phyloP scores from a whole-genome alignment of 495 filamentous ascomycete species.

The Podospora appendiculata region DNA sequence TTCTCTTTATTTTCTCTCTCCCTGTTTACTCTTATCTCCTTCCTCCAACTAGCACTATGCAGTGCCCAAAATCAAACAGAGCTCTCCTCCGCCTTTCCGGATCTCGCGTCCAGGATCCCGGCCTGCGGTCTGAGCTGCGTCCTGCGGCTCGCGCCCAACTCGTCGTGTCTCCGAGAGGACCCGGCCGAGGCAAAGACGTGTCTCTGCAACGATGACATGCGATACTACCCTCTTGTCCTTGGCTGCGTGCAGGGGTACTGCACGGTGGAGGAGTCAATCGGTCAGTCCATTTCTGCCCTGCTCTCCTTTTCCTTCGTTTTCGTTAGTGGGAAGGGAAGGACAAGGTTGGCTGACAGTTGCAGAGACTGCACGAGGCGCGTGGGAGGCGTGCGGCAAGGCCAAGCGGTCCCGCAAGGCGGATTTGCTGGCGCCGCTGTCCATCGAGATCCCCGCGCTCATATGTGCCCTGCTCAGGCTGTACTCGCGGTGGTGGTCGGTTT shows the following conservation, averaged over 20 bases:
- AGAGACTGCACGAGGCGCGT: conserved; percentile 13
- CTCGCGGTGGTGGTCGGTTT: conserved; percentile 10
- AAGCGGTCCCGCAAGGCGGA: conserved; percentile 9
- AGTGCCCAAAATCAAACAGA: too few species aligned
- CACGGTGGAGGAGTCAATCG: conserved; percentile 7
- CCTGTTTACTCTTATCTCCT: too few species aligned
- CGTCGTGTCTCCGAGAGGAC: background rate
- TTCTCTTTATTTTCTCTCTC: too few species aligned
- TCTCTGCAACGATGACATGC: conserved; percentile 2
- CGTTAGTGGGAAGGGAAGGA: background rate
- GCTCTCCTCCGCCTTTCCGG: too few species aligned
- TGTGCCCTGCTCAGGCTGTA: conserved; percentile 12
- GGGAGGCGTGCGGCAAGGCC: conserved; percentile 13
- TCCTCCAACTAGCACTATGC: too few species aligned
- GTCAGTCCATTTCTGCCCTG: background rate
- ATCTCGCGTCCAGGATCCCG: background rate
- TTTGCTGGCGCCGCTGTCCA: conserved; percentile 4
- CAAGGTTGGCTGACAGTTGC: background rate
- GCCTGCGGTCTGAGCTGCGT: conserved; percentile 3
- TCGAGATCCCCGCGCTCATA: conserved; percentile 11
- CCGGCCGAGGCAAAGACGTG: background rate
- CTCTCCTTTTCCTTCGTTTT: background rate
- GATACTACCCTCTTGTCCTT: conserved; percentile 3
- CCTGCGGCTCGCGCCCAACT: background rate
- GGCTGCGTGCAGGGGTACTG: conserved; percentile 6